These are phyloP conservation scores for Cladobotryum mycophilum DNA, from an alignment of 2,329 filamentous ascomycete species.

Conservation along the genomic window DNA sequence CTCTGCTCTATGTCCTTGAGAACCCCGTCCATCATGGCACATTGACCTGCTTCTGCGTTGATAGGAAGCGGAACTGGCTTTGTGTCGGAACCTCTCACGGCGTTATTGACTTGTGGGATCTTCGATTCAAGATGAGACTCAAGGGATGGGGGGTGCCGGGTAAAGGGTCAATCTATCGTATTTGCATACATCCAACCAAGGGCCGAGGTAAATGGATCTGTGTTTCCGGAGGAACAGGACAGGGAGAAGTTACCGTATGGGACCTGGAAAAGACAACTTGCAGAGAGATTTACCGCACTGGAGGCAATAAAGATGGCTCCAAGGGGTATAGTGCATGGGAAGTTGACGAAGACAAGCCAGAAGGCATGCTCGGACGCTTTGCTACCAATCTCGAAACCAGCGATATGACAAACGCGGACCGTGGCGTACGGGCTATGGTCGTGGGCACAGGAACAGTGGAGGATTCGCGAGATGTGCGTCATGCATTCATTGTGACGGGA, in stretches of 20 bases:
- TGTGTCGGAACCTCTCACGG: slow-evolving; percentile 88
- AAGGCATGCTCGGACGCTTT: slow-evolving; percentile 81
- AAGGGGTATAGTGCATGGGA: slow-evolving; percentile 77
- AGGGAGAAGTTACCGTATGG: slow-evolving; percentile 91
- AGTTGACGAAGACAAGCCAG: slow-evolving; percentile 81
- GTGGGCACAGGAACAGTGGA: slow-evolving; percentile 66
- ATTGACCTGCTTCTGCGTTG: slow-evolving; percentile 85
- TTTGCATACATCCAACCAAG: slow-evolving; percentile 71
- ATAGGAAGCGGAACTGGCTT: slow-evolving; percentile 82
- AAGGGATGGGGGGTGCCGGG: slow-evolving; percentile 84
- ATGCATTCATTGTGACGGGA: slow-evolving; percentile 79
- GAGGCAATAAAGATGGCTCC: slow-evolving; percentile 52
- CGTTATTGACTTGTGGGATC: slow-evolving; percentile 88
- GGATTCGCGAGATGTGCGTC: slow-evolving; percentile 64
- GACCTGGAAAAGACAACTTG: slow-evolving; percentile 87
- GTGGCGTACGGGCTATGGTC: slow-evolving; percentile 68
- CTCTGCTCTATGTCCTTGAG: slow-evolving; percentile 67
- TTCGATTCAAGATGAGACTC: slow-evolving; percentile 85
- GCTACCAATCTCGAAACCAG: slow-evolving; percentile 65
- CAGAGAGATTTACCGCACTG: slow-evolving; percentile 77
- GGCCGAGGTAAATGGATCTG: slow-evolving; percentile 80
- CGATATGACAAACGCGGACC: slow-evolving; percentile 48
- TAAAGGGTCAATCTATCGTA: slow-evolving; percentile 70
- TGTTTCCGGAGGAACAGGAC: slow-evolving; percentile 78
- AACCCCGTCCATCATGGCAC: slow-evolving; percentile 90